Base-by-base conservation (phyloP, 345 rosid genomes). In the Hibiscus trionum region DNA sequence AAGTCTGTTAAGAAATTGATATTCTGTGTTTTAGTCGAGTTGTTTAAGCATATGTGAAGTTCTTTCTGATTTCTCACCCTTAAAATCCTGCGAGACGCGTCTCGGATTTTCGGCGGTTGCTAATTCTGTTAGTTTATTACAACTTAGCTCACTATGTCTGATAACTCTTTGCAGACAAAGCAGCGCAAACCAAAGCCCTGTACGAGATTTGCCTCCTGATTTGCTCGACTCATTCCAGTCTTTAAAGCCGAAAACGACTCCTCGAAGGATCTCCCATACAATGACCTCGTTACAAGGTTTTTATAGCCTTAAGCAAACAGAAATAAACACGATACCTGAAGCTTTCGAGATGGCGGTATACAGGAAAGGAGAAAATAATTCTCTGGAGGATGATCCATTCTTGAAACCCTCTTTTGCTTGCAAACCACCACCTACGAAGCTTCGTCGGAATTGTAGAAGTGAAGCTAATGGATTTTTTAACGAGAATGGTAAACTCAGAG, bases 251-350 rank as follows among this genome's bases (percentile, higher is more conserved):
- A 87, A 81, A 62, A 77, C 86, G 42, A 39, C 88, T n/a, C 83
- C 81, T 49, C 67, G 39, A 61, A 85, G 82, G 74, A 78, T 83
- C 71, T 86, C 96, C 66, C 83, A 90, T 66, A 93, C 97, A 47
- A 95, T 89, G 97, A 80, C 79, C 80, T 84, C 92, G 26, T 80
- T 90, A 74, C 96, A 80, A 77, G 90, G 90, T 50, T 95, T 80
- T 75, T 92, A 90, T 70, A 89, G 91, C 58, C 89, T 90, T 42
- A 76, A 81, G 72, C 79, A 88, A 70, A 44, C 35, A 31, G 85
- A 73, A 66, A 42, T 69, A 16, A 80, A 73, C 42, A 71, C 73
- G 3, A 27, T 61, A 61, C 72, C 82, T 57, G 87, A 86, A 77
- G 89, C 84, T 71, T 82, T 80, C 66, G 87, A 88, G 75, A 85